Evolutionary conservation across 2,329 filamentous ascomycete genomes (phyloP).

Genomic region (Diaporthe australafricana): DNA sequence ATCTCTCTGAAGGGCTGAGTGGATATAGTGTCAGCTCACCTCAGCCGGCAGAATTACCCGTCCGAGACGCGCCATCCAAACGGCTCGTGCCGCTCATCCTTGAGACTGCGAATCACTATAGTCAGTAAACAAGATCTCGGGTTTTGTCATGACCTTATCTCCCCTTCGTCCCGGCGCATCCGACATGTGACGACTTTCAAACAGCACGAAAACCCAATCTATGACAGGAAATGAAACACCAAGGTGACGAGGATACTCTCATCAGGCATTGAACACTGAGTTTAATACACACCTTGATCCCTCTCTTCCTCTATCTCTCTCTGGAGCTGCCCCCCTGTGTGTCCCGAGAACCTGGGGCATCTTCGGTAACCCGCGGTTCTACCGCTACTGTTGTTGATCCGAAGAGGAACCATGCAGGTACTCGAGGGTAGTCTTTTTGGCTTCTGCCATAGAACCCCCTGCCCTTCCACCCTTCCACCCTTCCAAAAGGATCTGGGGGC

Average conservation of each 20-base stretch:
- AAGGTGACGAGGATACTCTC: neutral
- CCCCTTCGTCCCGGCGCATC: neutral
- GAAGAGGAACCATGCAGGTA: conserved; percentile 8
- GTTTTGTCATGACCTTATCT: neutral
- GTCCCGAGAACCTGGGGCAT: neutral
- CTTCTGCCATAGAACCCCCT: neutral
- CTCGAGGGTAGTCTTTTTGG: neutral
- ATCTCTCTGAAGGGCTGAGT: neutral
- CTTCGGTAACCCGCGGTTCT: neutral
- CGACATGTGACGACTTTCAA: neutral
- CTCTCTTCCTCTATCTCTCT: neutral
- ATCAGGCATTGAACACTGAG: neutral
- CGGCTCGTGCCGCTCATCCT: conserved; percentile 12
- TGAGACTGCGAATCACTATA: neutral
- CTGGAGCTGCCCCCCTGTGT: conserved; percentile 5
- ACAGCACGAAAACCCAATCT: neutral
- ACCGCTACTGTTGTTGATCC: neutral
- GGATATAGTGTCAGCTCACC: neutral
- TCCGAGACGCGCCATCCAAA: neutral
- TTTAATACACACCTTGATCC: neutral
- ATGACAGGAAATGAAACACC: neutral
- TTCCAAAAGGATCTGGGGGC: neutral
- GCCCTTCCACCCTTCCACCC: too few relatives aligned
- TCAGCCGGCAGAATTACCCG: neutral
- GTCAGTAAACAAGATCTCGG: neutral